Evolutionary conservation across 805 yeast species (phyloP), one percentile per base, ranked within the genome.

Genomic region (Candida krabiensis): DNA sequence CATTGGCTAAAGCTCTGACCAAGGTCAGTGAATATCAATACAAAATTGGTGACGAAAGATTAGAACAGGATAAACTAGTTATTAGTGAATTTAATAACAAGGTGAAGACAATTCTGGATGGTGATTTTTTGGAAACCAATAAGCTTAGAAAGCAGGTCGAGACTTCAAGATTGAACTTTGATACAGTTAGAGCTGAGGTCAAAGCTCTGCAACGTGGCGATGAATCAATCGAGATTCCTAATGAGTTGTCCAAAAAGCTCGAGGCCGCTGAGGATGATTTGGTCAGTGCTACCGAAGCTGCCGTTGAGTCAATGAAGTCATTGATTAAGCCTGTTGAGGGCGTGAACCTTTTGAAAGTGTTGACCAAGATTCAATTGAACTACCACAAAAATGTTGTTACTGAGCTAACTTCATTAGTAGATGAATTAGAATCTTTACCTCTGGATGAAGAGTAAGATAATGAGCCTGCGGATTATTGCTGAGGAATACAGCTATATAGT

Each of bases 261-360:
- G 80, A 79, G 42, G 58, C 66, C 13, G 70, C 70, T 43, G 95
- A 86, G 61, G 95, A 86, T 56, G 91, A 83, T 45, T 75, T 86
- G 47, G 93, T 86, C 24, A 76, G 80, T 49, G 86, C 88, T 18
- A 85, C 89, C 4, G 83, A 84, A 40, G 66, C 73, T 19, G 93
- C 95, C 0, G 93, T 84, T n/a, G 76, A 78, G 50, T 78, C 80
- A 37, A 84, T 86, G 93, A 79, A 83, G 60, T 77, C 73, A 47
- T 67, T 86, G 39, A 77, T 86, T 48, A 77, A 74, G 44, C 87
- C 90, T 17, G 69, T 79, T 9, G 84, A 82, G 59, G 68, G 79
- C 38, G 70, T 85, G 33, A 71, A 75, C 41, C 64, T 86, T 50
- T 67, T 86, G 47, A 80, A 80, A 53, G 65, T 82, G n/a, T 79